phyloP scores from a whole-genome alignment of 2,329 filamentous ascomycete species.

The Fusarium stilboides region DNA sequence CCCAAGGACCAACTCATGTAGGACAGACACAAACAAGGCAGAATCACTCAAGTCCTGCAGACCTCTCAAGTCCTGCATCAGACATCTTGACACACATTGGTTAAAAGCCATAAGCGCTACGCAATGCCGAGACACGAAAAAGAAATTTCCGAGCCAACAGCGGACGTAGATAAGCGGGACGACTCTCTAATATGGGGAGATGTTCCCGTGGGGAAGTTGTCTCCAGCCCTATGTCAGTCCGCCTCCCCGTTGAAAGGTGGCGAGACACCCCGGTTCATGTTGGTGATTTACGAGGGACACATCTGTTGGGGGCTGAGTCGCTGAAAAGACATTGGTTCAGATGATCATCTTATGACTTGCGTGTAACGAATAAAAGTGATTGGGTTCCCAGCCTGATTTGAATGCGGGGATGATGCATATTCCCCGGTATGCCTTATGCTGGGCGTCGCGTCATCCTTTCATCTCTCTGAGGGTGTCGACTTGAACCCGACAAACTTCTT shows the following conservation, averaged over 20 bases:
- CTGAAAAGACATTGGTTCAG: neutral
- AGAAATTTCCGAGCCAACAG: slow-evolving; percentile 5
- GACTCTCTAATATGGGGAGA: neutral
- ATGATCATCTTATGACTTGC: slow-evolving; percentile 5
- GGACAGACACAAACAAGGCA: slow-evolving; percentile 19
- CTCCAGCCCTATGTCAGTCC: slow-evolving; percentile 10
- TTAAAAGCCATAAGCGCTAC: neutral
- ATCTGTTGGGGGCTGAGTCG: neutral
- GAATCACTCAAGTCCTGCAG: neutral
- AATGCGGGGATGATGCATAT: slow-evolving; percentile 12
- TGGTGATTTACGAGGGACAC: too few relatives aligned
- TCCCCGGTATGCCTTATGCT: neutral
- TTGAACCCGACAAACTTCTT: neutral
- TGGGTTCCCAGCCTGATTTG: slow-evolving; percentile 14
- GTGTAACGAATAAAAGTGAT: neutral
- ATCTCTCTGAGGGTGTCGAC: neutral
- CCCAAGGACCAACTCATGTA: neutral
- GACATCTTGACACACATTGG: neutral
- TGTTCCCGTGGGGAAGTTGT: slow-evolving; percentile 16
- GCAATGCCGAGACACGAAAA: neutral
- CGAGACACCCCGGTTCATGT: too few relatives aligned
- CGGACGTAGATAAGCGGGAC: neutral
- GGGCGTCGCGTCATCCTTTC: slow-evolving; percentile 2
- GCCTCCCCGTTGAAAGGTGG: neutral
- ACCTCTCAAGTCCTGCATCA: neutral